Base-by-base conservation (phyloP, 352 stramenopile genomes). In the Phytophthora hibernalis region DNA sequence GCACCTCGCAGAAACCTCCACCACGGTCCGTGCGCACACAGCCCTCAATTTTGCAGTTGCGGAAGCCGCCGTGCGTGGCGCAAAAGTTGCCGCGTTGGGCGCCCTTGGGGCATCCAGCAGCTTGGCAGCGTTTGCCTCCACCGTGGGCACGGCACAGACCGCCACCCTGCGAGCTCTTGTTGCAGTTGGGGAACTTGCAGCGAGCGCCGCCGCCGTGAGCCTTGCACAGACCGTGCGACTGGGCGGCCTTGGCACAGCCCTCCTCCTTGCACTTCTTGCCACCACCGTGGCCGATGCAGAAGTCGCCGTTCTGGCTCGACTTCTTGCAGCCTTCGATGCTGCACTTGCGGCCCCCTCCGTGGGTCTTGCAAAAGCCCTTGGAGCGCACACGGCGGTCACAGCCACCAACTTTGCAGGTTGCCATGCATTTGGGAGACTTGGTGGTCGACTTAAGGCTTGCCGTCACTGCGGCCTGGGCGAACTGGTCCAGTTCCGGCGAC, bases 251-350 rank as follows among this genome's bases (percentile, higher is more conserved):
- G 44, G 85, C 80, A 62, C 88, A 96, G 4, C 77, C 82, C 1
- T 85, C 82, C 26, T 93, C 76, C 67, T 93, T 94, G 74, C 88
- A 96, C 68, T 95, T 94, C 70, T 93, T 93, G 60, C 88, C 88
- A 26, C 88, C 88, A 44, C 88, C 88, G 70, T 96, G 88, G 53
- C 84, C 87, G 26, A 95, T 96, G 72, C 88, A 96, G 38, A 93
- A 94, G 66, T 93, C 85, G 28, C 87, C 85, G 70, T 93, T 93
- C 71, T 95, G 87, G 56, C 81, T 91, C 63, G 82, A 91, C 74
- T 95, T 95, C 58, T 91, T 91, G 74, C 87, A 96, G 22, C 88
- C 88, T 21, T 91, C 83, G 43, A 93, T 94, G 57, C 78, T 90
- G 71, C 87, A 93, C 66, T 93, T 93, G 52, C 85, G 85, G 16